A percentile compares a stretch with the other conserved stretches of the same genome.
phyloP scores from a whole-genome alignment of 2,329 filamentous ascomycete genomes.

The Westerdykella sp. region DNA sequence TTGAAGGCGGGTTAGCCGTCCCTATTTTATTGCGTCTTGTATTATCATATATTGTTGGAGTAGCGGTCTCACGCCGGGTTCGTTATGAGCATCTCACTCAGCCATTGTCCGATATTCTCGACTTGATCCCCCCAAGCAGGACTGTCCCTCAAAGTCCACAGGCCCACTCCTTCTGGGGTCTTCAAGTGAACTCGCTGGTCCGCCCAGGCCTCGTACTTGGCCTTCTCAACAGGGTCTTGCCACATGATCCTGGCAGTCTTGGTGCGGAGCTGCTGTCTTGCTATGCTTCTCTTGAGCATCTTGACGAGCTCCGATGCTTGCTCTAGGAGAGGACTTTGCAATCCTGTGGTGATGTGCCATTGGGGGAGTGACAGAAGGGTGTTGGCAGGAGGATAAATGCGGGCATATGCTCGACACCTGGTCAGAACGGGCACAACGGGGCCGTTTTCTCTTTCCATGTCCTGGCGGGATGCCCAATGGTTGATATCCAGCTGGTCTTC shows the following conservation, averaged over 20 bases:
- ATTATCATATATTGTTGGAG: not conserved
- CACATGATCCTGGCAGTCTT: slow-evolving; percentile 19
- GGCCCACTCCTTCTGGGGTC: slow-evolving; percentile 12
- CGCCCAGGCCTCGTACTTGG: slow-evolving; percentile 23
- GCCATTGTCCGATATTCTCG: slow-evolving; percentile 21
- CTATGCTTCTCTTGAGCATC: slow-evolving; percentile 36
- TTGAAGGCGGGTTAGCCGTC: not conserved
- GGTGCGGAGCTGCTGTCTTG: slow-evolving; percentile 25
- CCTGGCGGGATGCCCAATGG: slow-evolving; percentile 23
- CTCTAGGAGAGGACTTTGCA: slow-evolving; percentile 33
- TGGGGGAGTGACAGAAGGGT: slow-evolving; percentile 37
- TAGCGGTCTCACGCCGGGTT: not conserved
- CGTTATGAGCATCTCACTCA: slow-evolving; percentile 18
- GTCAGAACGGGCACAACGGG: slow-evolving; percentile 14
- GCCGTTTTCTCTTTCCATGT: slow-evolving; percentile 1
- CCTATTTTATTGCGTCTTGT: not conserved
- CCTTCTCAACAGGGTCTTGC: slow-evolving; percentile 23
- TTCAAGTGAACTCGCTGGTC: slow-evolving; percentile 15
- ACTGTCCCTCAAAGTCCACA: slow-evolving; percentile 18
- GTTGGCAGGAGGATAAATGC: slow-evolving; percentile 39
- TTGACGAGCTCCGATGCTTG: slow-evolving; percentile 40
- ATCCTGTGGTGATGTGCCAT: slow-evolving; percentile 38
- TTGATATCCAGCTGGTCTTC: slow-evolving; percentile 24
- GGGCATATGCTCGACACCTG: slow-evolving; percentile 31
- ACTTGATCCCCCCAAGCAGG: slow-evolving; percentile 9